Base-by-base conservation (phyloP, 2,329 filamentous ascomycete genomes). In the Cladosporium cucumerinum region DNA sequence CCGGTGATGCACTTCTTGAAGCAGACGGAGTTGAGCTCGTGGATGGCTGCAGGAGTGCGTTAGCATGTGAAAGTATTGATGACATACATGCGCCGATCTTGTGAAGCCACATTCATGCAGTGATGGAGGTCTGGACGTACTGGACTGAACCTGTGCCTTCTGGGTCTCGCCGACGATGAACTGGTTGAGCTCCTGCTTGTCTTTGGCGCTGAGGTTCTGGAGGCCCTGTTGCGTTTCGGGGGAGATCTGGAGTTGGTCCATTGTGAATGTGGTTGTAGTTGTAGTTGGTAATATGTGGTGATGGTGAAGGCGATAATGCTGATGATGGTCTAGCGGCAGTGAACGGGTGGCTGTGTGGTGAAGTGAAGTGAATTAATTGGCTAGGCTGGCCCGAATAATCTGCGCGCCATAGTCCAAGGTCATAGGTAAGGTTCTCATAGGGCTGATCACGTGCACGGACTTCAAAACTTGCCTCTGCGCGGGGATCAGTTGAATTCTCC, bases 1-100 rank as follows among this genome's bases (percentile, higher is more conserved):
- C 87, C 83, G 10, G 90, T 89, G 67, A 97, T 84, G 83, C 95
- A 99, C 82, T 97, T 98, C 76, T 89, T 92, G 88, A 93, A 99
- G 86, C 95, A 99, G 66, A 90, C 86, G 73, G 95, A 90, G 51
- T 87, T 65, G 36, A 65, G 57, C 16, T 59, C 55, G 63, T 65
- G 63, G 32, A 65, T 65, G 26, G 57, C 63, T 65, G 36, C 23
- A 28, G 36, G 8, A 11, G 23, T 5, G 8, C 5, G 52, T 63
- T n/a, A 63, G 51, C 28, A 48, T 23, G n/a, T 55, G 34, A 28
- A 23, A 6, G 10, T 21, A 11, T 11, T 18, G 28, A 6, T 34
- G 3, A 23, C n/a, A 26, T 23, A 8, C 11, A 43, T 25, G 30
- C 32, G 26, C 60, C 51, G 39, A n/a, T 26, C 10, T 16, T 23